phyloP scores from a whole-genome alignment of 2,329 filamentous ascomycete genomes.

The Trichoderma endophyticum region DNA sequence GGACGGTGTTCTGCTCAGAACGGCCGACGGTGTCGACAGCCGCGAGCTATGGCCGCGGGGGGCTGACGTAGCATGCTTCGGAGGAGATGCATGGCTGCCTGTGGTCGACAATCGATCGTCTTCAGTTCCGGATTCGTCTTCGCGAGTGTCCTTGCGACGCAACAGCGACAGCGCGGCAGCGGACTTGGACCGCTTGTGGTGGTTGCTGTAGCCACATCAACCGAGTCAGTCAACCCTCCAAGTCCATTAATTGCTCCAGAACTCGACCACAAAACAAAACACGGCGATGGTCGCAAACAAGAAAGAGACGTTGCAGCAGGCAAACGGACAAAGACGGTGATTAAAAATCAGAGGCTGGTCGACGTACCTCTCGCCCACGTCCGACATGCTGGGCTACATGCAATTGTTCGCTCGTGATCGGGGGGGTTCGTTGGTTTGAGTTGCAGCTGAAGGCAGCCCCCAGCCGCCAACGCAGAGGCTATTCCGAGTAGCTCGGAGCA shows the following conservation, averaged over 20 bases:
- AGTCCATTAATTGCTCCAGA: not conserved
- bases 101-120: conserved; percentile 43
- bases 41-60: conserved; percentile 45
- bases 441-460: conserved; percentile 10
- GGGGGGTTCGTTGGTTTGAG: not conserved
- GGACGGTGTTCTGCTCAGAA: conserved; percentile 42
- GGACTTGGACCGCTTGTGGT: conserved; percentile 55
- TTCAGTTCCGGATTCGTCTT: conserved; percentile 53
- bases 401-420: not conserved
- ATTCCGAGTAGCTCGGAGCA: not conserved
- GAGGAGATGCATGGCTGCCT: conserved; percentile 32
- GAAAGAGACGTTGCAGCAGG: not conserved
- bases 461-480: not conserved
- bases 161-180: conserved; percentile 51
- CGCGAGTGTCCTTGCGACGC: conserved; percentile 49
- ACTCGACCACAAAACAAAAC: not conserved
- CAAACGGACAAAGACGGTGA: not conserved
- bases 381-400: conserved; percentile 29
- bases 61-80: conserved; percentile 33
- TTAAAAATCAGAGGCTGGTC: not conserved
- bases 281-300: not conserved
- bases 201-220: conserved; percentile 13
- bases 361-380: conserved; percentile 31
- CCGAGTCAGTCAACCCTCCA: not conserved
- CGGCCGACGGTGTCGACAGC: conserved; percentile 43